Percentiles rank a stretch among this genome's conserved stretches.
These are phyloP conservation scores for Coniochaeta ligniaria DNA, from an alignment of 2,329 filamentous ascomycete species.

Conservation along the genomic window DNA sequence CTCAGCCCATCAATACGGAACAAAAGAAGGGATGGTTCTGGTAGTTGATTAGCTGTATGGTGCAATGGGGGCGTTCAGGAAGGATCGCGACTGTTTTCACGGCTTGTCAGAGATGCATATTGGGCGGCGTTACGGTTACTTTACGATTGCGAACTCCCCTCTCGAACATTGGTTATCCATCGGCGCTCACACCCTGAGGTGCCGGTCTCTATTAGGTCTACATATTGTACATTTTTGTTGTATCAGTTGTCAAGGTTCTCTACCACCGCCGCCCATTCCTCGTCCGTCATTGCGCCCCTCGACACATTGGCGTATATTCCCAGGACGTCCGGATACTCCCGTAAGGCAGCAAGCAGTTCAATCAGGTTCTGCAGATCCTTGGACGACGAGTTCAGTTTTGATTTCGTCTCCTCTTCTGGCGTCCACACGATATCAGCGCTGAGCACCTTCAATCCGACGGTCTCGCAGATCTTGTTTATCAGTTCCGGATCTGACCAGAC, in stretches of 20 bases:
- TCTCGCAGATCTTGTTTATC: conserved; percentile 56
- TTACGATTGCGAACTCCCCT: background rate
- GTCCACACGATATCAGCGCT: conserved; percentile 80
- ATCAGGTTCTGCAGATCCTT: conserved; percentile 49
- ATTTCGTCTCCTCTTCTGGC: conserved; percentile 71
- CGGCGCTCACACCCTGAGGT: background rate
- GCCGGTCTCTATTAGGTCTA: conserved; percentile 3
- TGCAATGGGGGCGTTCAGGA: background rate
- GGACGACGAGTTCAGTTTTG: conserved; percentile 47
- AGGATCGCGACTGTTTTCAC: background rate
- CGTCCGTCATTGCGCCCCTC: conserved; percentile 42
- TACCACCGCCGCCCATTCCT: conserved; percentile 46
- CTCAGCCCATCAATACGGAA: conserved; percentile 3
- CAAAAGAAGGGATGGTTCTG: conserved; percentile 5
- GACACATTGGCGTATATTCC: conserved; percentile 69
- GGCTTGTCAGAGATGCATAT: background rate
- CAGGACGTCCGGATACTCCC: conserved; percentile 67
- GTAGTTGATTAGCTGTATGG: background rate
- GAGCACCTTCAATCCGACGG: conserved; percentile 61
- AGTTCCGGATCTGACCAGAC: conserved; percentile 62
- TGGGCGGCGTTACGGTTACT: background rate
- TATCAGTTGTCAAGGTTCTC: conserved; percentile 40
- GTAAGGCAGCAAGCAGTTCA: conserved; percentile 50
- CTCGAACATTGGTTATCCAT: background rate
- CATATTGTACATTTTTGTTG: conserved; percentile 23